These are phyloP conservation scores for Glomus cerebriforme DNA, from an alignment of 192 early-diverging fungal species.

Conservation along the genomic window DNA sequence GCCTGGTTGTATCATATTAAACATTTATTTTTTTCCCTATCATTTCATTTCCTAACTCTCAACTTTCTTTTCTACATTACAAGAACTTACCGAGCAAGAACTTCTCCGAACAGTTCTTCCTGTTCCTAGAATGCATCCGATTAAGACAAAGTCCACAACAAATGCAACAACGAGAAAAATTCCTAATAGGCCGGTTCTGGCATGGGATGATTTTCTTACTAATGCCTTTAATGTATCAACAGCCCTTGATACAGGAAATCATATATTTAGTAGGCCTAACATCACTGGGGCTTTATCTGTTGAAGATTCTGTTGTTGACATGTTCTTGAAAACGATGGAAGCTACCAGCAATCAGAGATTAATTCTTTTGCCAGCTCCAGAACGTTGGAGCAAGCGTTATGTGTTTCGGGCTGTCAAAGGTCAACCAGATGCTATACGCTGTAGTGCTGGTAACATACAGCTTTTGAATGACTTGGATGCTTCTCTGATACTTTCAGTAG, in stretches of 20 bases:
- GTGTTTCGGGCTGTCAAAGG: not conserved
- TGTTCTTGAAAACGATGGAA: constrained; percentile 21
- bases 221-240: constrained; percentile 4
- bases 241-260: not conserved
- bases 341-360: constrained; percentile 22
- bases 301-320: constrained; percentile 20
- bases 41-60: too few relatives aligned
- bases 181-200: constrained; percentile 8
- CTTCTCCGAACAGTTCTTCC: constrained; percentile 16
- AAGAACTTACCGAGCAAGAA: constrained; percentile 20
- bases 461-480: not conserved
- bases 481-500: not conserved
- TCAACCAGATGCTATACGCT: constrained; percentile 28
- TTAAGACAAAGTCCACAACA: constrained; percentile 4
- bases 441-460: not conserved
- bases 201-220: constrained; percentile 26
- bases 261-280: constrained; percentile 17
- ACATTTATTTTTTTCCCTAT: too few relatives aligned
- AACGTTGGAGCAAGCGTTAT: constrained; percentile 21
- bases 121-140: not conserved
- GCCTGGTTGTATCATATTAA: too few relatives aligned
- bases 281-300: not conserved
- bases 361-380: constrained; percentile 1
- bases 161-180: not conserved
- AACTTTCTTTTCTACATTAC: too few relatives aligned